phyloP scores from a whole-genome alignment of 2,329 filamentous ascomycete species.

The Ascosphaera apis region DNA sequence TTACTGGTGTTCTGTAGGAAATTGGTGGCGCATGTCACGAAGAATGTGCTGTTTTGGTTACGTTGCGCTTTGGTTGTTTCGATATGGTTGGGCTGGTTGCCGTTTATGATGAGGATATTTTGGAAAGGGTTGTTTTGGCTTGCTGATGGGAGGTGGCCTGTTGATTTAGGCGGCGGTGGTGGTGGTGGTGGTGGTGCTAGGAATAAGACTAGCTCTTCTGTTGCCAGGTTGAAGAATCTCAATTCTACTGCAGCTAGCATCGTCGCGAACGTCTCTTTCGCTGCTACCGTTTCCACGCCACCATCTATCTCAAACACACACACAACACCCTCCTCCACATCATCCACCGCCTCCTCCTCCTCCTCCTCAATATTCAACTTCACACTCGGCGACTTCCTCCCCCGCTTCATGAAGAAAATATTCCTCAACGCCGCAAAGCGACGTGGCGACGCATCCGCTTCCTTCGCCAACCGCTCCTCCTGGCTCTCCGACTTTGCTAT shows the following conservation, averaged over 20 bases:
- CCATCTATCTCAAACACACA: background rate
- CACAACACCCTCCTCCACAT: background rate
- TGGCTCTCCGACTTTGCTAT: slow-evolving; percentile 36
- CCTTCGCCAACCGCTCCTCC: slow-evolving; percentile 17
- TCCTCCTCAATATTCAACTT: slow-evolving; percentile 8
- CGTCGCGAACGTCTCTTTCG: slow-evolving; percentile 7
- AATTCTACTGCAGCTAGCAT: slow-evolving; percentile 1
- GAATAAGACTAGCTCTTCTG: slow-evolving; percentile 7
- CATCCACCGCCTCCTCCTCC: slow-evolving; percentile 8
- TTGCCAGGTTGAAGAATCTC: slow-evolving; percentile 11
- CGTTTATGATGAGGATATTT: slow-evolving; percentile 71
- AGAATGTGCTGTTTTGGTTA: slow-evolving; percentile 53
- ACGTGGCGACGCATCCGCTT: slow-evolving; percentile 1
- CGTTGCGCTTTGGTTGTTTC: slow-evolving; percentile 55
- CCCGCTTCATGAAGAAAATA: background rate
- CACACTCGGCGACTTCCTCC: background rate
- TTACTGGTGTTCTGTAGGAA: slow-evolving; percentile 59
- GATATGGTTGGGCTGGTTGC: slow-evolving; percentile 76
- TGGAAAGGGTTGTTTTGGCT: slow-evolving; percentile 94
- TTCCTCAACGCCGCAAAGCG: background rate
- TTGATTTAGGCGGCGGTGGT: slow-evolving; percentile 9
- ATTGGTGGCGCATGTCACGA: slow-evolving; percentile 47
- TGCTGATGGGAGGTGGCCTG: slow-evolving; percentile 49
- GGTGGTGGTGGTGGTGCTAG: slow-evolving; percentile 5
- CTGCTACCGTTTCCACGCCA: background rate